phyloP scores from a whole-genome alignment of 768 basidiomycete species.

The Naganishia friedmannii region DNA sequence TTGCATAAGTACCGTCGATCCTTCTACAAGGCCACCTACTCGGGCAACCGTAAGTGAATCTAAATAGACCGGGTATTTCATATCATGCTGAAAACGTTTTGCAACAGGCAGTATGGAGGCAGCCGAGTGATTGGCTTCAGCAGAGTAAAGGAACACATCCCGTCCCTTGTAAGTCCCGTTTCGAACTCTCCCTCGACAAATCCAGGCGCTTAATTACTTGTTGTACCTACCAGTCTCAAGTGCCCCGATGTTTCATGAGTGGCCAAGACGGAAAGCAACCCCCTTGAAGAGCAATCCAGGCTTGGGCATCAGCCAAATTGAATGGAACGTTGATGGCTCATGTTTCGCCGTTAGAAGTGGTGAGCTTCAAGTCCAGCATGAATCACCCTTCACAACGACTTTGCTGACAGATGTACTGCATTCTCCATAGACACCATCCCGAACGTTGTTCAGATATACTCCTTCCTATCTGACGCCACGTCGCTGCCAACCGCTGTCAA shows the following conservation, averaged over 20 bases:
- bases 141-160: constrained; percentile 80
- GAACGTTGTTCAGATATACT: constrained; percentile 65
- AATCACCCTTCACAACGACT: background rate
- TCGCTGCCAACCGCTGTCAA: constrained; percentile 57
- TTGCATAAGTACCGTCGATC: constrained; percentile 40
- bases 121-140: constrained; percentile 79
- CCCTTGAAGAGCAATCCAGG: background rate
- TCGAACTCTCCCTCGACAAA: background rate
- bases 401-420: background rate
- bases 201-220: constrained; percentile 52
- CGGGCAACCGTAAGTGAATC: constrained; percentile 35
- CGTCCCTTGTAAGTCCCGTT: constrained; percentile 64
- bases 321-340: constrained; percentile 76
- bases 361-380: constrained; percentile 45
- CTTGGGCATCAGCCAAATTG: constrained; percentile 67
- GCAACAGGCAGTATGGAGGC: constrained; percentile 73
- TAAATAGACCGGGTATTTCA: too few relatives aligned
- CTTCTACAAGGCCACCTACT: constrained; percentile 25
- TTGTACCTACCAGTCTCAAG: constrained; percentile 50
- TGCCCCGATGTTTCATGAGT: background rate
- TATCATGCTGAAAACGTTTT: background rate
- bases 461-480: constrained; percentile 64
- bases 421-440: constrained; percentile 50
- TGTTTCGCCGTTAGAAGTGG: constrained; percentile 73
- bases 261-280: constrained; percentile 15